Evolutionary conservation across 768 basidiomycete genomes (phyloP), one percentile per base, ranked within the genome.

Genomic region (Coprinopsis marcescibilis): DNA sequence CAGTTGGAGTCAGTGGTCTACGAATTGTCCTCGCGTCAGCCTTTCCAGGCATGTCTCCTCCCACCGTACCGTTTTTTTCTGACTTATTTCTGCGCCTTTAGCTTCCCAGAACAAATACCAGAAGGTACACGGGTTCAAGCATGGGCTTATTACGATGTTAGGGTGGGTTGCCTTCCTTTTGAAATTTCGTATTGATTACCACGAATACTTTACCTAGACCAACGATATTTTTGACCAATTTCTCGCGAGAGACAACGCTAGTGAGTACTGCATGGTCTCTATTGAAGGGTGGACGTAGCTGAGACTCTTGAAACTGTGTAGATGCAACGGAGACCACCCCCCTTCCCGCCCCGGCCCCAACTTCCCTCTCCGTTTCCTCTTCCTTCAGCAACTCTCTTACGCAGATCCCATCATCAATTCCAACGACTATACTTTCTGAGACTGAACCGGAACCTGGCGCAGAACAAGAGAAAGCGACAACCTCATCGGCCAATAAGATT

Each of bases 141-240:
- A 10, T 85, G 82, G 82, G 81, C 81, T 11, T 85, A 75, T 50
- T 61, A 76, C 26, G 72, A 80, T 46, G 73, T 83, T 17, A 59
- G 66, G 55, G 72, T 73, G 55, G 36, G 50, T 7, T 17, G 24
- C 15, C 21, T 40, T 20, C 1, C 1, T 2, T 2, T 25, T 15
- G 3, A 4, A 4, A 15, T 34, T 34, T 5, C 17, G n/a, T 13
- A 17, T 24, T 13, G 21, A 20, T 14, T 6, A 8, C 26, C 6
- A 15, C 25, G 24, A 11, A 48, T 20, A n/a, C 5, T 8, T 24
- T 20, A 15, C 5, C 42, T 40, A 75, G 70, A 45, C 55, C n/a
- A 60, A 54, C 35, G 61, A 69, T 41, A 50, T 37, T 17, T 78
- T 77, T 54, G 66, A 75, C 41, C 59, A 59, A 35, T 58, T 66